Evolutionary conservation across 148 eudicot species (phyloP).

Genomic region (Drosera capensis): DNA sequence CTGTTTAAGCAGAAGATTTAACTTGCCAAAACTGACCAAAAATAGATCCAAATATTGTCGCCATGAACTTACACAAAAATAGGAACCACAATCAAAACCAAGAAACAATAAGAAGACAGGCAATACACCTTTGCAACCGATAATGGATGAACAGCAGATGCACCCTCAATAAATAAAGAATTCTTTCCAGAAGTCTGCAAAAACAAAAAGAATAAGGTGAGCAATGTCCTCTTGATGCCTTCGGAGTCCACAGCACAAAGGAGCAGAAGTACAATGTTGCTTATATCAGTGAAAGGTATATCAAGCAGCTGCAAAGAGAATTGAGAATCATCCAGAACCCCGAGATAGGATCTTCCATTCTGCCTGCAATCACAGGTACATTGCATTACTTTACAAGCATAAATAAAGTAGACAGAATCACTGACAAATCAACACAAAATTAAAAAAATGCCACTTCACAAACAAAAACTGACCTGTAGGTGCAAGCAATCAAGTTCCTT

Average conservation of each 20-base stretch:
- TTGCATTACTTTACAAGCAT: too few species aligned
- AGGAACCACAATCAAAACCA: background rate
- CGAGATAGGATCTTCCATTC: constrained; percentile 77
- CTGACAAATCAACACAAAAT: constrained; percentile 2
- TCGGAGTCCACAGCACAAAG: background rate
- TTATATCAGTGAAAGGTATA: constrained; percentile 78
- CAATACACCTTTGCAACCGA: constrained; percentile 74
- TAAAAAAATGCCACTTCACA: background rate
- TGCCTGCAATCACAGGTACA: constrained; percentile 43
- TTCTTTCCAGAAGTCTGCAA: constrained; percentile 35
- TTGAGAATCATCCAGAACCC: constrained; percentile 47
- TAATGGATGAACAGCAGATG: constrained; percentile 60
- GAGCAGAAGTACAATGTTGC: constrained; percentile 44
- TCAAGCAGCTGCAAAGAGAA: constrained; percentile 41
- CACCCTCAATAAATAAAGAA: constrained; percentile 72
- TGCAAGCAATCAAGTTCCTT: constrained; percentile 63
- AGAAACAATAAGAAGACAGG: background rate
- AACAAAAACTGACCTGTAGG: constrained; percentile 44
- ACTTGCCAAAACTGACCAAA: background rate
- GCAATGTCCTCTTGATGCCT: too few species aligned
- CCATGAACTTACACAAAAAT: background rate
- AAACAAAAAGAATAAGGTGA: constrained; percentile 8
- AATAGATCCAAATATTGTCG: background rate
- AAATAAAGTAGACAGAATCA: background rate
- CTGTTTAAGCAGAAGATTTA: constrained; percentile 18